These are phyloP conservation scores for Myxozyma monticola DNA, from an alignment of 805 yeast genomes.

Conservation along the genomic window DNA sequence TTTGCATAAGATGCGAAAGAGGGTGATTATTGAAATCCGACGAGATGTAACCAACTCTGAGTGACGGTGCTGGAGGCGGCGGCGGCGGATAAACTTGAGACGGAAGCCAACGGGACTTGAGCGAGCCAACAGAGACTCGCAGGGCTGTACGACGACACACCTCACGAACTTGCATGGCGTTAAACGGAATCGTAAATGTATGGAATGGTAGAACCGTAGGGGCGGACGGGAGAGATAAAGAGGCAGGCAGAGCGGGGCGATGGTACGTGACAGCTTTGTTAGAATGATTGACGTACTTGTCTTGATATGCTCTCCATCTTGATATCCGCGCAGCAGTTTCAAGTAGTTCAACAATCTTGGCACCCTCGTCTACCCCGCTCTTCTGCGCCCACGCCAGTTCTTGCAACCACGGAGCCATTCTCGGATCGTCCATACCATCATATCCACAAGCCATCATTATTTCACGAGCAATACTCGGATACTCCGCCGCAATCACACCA, in stretches of 20 bases:
- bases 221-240: conserved; percentile 35
- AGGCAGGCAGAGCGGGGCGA: conserved; percentile 33
- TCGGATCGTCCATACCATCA: conserved; percentile 11
- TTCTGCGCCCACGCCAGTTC: conserved; percentile 11
- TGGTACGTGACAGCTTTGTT: conserved; percentile 2
- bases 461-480: conserved; percentile 1
- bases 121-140: conserved; percentile 33
- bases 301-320: conserved; percentile 35
- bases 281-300: conserved; percentile 14
- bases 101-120: conserved; percentile 36
- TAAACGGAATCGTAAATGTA: conserved; percentile 38
- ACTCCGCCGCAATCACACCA: conserved; percentile 28
- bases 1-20: conserved; percentile 40
- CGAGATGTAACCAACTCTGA: conserved; percentile 39
- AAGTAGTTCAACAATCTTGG: conserved; percentile 32
- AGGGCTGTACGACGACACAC: conserved; percentile 36
- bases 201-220: conserved; percentile 39
- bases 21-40: conserved; percentile 41
- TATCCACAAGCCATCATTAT: conserved; percentile 23
- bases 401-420: conserved; percentile 13
- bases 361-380: conserved; percentile 34
- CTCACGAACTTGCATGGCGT: conserved; percentile 31
- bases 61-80: conserved; percentile 31
- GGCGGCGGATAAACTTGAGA: conserved; percentile 37
- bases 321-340: conserved; percentile 32